Evolutionary conservation across 2,329 filamentous ascomycete species (phyloP).

Genomic region (Cytospora chrysosperma): DNA sequence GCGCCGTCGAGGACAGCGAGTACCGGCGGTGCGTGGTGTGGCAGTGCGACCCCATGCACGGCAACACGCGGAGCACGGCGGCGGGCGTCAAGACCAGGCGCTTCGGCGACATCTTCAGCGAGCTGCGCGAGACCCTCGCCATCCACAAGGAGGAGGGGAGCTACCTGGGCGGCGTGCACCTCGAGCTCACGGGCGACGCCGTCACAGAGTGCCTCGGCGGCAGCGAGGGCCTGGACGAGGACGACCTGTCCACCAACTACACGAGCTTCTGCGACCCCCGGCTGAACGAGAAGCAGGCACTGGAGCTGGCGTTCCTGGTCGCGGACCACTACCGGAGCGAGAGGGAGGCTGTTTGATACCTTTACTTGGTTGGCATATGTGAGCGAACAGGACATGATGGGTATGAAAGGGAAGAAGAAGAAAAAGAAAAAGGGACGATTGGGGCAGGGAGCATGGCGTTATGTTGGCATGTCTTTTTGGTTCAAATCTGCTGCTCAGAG

Average conservation of each 20-base stretch:
- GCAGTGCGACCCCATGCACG: slow-evolving; percentile 99
- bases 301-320: slow-evolving; percentile 91
- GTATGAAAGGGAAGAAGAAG: neutral
- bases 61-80: slow-evolving; percentile 68
- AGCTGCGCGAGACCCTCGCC: slow-evolving; percentile 77
- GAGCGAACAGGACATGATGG: neutral
- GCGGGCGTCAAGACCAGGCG: slow-evolving; percentile 87
- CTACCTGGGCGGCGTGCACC: slow-evolving; percentile 89
- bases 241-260: slow-evolving; percentile 87
- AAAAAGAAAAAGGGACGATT: neutral
- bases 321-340: slow-evolving; percentile 69
- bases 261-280: slow-evolving; percentile 94
- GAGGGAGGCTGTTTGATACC: slow-evolving; percentile 25
- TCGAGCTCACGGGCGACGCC: slow-evolving; percentile 92
- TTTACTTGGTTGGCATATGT: neutral
- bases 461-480: neutral
- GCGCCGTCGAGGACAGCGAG: slow-evolving; percentile 79
- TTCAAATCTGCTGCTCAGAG: neutral
- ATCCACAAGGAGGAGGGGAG: slow-evolving; percentile 83
- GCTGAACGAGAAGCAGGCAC: slow-evolving; percentile 94
- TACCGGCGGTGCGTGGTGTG: slow-evolving; percentile 71
- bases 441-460: neutral
- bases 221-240: slow-evolving; percentile 80
- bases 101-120: slow-evolving; percentile 85
- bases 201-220: slow-evolving; percentile 96